These are phyloP conservation scores for Stenocarpella maydis DNA, from an alignment of 2,329 filamentous ascomycete species.

Conservation along the genomic window DNA sequence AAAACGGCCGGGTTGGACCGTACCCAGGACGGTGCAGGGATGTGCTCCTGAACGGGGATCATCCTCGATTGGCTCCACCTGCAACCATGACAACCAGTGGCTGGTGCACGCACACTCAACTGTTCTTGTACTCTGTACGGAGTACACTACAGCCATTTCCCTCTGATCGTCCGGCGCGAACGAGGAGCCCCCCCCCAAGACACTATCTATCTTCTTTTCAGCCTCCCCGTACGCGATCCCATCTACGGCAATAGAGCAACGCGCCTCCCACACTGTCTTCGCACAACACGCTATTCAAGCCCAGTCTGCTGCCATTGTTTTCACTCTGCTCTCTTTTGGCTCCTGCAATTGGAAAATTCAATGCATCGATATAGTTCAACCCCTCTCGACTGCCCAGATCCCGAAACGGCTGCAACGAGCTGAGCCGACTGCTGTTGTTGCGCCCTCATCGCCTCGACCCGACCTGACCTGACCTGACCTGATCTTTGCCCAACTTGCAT, in stretches of 20 bases:
- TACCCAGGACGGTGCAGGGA: conserved; percentile 8
- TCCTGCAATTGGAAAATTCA: conserved; percentile 26
- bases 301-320: conserved; percentile 24
- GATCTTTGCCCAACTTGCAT: conserved; percentile 15
- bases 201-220: conserved; percentile 32
- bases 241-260: conserved; percentile 17
- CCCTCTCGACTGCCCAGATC: conserved; percentile 11
- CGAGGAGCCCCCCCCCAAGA: conserved; percentile 1
- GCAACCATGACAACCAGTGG: conserved; percentile 26
- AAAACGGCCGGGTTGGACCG: not conserved
- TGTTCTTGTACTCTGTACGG: too few species aligned
- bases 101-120: conserved; percentile 1
- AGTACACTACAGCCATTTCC: conserved; percentile 7
- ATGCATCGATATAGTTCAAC: conserved; percentile 32
- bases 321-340: conserved; percentile 2
- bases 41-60: conserved; percentile 7
- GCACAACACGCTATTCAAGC: conserved; percentile 19
- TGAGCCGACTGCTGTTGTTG: conserved; percentile 24
- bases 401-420: conserved; percentile 26
- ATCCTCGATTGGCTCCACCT: conserved; percentile 2
- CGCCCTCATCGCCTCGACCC: conserved; percentile 22
- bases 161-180: conserved; percentile 25
- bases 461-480: conserved; percentile 5
- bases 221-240: conserved; percentile 24
- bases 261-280: conserved; percentile 11